Conservation (phyloP, 495 filamentous ascomycete genomes). For the Neurospora sp. region DNA sequence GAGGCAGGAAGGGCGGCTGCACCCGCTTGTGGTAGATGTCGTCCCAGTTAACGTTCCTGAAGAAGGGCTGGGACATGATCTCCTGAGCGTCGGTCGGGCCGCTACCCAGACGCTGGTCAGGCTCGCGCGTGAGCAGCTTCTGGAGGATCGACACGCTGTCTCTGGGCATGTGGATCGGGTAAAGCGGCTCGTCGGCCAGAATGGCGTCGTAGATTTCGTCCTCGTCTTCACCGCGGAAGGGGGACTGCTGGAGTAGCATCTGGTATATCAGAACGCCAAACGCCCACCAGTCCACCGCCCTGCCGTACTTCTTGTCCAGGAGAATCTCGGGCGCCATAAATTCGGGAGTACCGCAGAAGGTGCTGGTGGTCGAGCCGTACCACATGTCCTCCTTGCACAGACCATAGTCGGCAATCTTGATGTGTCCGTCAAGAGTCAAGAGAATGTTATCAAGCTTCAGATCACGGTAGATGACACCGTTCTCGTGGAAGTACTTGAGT, state of each 20-base stretch:
- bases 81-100: constrained; percentile 98
- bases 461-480: constrained; percentile 98
- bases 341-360: constrained; percentile 97
- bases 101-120: constrained; percentile 81
- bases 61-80: constrained; percentile 98
- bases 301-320: constrained; percentile 95
- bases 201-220: constrained; percentile 99
- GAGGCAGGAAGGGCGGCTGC: constrained; percentile 77
- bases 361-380: constrained; percentile 94
- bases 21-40: constrained; percentile 94
- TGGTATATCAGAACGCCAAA: constrained; percentile 99
- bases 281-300: constrained; percentile 99
- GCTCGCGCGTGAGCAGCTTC: constrained; percentile 92
- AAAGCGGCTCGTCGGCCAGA: constrained; percentile 92
- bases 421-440: constrained; percentile 89
- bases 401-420: constrained; percentile 98
- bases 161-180: constrained; percentile 97
- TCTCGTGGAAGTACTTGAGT: constrained; percentile 98
- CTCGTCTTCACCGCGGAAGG: constrained; percentile 97
- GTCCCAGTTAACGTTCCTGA: constrained; percentile 96
- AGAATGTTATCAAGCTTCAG: constrained; percentile 99
- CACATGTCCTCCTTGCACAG: constrained; percentile 99
- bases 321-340: constrained; percentile 99
- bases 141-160: constrained; percentile 97
- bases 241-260: constrained; percentile 98